phyloP scores from a whole-genome alignment of 1,284 basidiomycete genomes.

The Sphaerobolus stellatus region DNA sequence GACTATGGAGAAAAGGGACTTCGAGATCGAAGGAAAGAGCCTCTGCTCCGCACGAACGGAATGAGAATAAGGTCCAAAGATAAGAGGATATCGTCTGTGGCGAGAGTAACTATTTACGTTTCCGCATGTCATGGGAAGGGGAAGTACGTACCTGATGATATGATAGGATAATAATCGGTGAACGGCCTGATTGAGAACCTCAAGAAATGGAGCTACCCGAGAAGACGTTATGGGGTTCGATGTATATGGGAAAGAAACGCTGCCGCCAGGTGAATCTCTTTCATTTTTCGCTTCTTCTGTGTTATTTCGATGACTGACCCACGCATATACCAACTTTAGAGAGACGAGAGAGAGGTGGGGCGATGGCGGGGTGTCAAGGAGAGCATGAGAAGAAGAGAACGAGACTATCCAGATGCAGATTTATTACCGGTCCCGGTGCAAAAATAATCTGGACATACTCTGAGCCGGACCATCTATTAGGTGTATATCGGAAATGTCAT shows the following conservation, averaged over 20 bases:
- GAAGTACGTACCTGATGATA: constrained; percentile 51
- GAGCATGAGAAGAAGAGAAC: constrained; percentile 43
- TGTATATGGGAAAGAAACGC: constrained; percentile 15
- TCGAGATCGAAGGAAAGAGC: constrained; percentile 50
- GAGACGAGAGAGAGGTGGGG: constrained; percentile 33
- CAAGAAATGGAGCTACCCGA: constrained; percentile 50
- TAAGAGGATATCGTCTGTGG: constrained; percentile 65
- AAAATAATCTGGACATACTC: constrained; percentile 30
- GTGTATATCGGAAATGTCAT: constrained; percentile 50
- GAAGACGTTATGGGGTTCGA: constrained; percentile 47
- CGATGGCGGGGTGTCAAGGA: constrained; percentile 22
- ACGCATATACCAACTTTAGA: constrained; percentile 55
- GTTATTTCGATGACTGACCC: constrained; percentile 34
- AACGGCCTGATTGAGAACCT: constrained; percentile 51
- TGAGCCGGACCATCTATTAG: constrained; percentile 44
- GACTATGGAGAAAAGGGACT: constrained; percentile 52
- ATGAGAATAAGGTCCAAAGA: constrained; percentile 55
- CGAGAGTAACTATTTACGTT: constrained; percentile 2
- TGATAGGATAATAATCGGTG: constrained; percentile 56
- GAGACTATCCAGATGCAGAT: constrained; percentile 36
- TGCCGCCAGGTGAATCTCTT: not conserved
- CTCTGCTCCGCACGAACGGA: constrained; percentile 11
- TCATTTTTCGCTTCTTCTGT: constrained; percentile 1
- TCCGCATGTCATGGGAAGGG: not conserved
- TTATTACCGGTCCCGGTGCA: constrained; percentile 15